Base-by-base conservation (phyloP, 805 yeast genomes). In the Pichia nakasei region DNA sequence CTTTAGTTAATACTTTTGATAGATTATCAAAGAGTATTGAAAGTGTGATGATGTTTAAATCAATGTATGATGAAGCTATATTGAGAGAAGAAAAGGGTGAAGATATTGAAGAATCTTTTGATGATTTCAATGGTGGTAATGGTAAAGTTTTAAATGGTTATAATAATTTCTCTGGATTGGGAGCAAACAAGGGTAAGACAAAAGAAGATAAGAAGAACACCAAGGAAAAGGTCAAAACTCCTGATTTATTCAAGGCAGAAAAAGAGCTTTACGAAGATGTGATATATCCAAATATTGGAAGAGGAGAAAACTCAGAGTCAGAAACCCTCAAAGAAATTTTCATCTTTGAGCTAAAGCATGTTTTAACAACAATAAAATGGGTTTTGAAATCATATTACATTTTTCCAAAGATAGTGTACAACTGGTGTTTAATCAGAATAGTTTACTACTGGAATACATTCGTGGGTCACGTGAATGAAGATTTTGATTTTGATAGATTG, bases 1-100 rank as follows among this genome's bases (percentile, higher is more conserved):
- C 96, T 1, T 73, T 93, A 51, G 68, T 93, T 55, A 93, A 93
- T 66, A 91, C 97, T 0, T 87, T 87, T 65, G 96, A 89, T 57
- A 76, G 97, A 54, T 71, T 93, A 46, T 84, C 96, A 4, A 87
- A 87, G 65, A 83, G 95, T 29, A 70, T 93, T 24, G 75, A 72
- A 45, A 77, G 95, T 22, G 80, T 89, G 41, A 76, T 76, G 48
- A 74, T 77, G 52, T 93, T 93, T 64, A 82, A 79, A 58, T 55
- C 55, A 26, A 55, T 82, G 64, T 80, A 78, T 55, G 63, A 64
- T 32, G 61, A 37, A 22, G 60, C 62, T 1, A 55, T 60, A 26
- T 19, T 22, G 9, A 49, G 44, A 22, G 63, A 60, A 47, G 63
- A 59, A 35, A 49, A 42, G 11, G 61, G 60, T 15, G 43, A 38